Evolutionary conservation across 2,329 filamentous ascomycete genomes (phyloP), one percentile per base, ranked within the genome.

Genomic region (Hypoxylon sp.): DNA sequence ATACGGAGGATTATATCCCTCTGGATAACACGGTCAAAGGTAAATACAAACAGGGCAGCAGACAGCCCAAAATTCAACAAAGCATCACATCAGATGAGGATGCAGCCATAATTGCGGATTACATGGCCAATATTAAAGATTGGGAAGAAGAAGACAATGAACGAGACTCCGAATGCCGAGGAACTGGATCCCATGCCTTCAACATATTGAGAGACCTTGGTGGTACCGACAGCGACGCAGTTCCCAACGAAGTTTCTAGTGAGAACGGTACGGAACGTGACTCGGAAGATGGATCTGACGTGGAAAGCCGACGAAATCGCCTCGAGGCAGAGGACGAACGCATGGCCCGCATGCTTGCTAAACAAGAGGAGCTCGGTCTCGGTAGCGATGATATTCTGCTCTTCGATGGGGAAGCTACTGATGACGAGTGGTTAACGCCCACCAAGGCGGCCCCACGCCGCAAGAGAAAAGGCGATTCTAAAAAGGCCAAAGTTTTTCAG

Each of bases 41-140:
- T 71, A 65, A 72, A 69, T 69, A 34, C 70, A 73, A 57, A 72
- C 73, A 11, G 21, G 57, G 41, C 45, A 21, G 17, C 63, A 58
- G 32, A 41, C 45, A 36, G 32, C 61, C 28, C 10, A 61, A 58
- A 32, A 36, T 21, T 6, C n/a, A 50, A 5, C 57, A 43, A 25
- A 64, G 45, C 13, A 60, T 49, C 14, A 50, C 67, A 10, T 73
- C 71, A 11, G 79, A 77, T 2, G 82, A 85, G 6, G 85, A 90
- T 17, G 87, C 89, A 41, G 86, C 83, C 0, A 82, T 89, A 45
- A 80, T 90, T 72, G 86, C 87, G 1, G 92, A 94, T 74, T 94
- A 94, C 72, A 90, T 93, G 74, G 85, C 87, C 46, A 93, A 93
- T 67, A 83, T 92, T 73, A 79, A 79, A 17, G 83, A 83, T 1